Conservation (phyloP, 371 early-diverging fungal genomes). For the Blakeslea trispora region DNA sequence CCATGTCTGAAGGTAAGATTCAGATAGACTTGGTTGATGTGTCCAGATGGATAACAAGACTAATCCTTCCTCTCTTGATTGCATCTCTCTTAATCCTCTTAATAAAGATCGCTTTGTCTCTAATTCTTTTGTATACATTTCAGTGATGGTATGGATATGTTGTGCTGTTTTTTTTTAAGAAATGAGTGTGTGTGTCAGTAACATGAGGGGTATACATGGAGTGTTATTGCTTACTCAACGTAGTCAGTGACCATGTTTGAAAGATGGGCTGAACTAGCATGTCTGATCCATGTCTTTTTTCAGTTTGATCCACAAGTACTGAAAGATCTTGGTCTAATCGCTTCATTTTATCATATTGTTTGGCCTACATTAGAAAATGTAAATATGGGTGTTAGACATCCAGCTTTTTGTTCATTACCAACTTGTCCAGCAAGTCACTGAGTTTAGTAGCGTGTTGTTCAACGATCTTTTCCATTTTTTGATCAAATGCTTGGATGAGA, state of each 20-base stretch:
- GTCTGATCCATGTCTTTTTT: slow-evolving; percentile 18
- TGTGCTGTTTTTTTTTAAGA: no score
- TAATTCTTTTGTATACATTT: slow-evolving; percentile 39
- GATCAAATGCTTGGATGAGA: slow-evolving; percentile 34
- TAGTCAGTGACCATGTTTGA: slow-evolving; percentile 38
- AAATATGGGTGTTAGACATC: no score
- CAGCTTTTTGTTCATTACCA: slow-evolving; percentile 25
- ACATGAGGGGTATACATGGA: no score
- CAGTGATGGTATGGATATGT: slow-evolving; percentile 21
- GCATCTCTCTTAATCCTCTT: slow-evolving; percentile 22
- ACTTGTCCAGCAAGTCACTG: slow-evolving; percentile 24
- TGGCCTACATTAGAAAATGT: slow-evolving; percentile 19
- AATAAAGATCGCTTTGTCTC: slow-evolving; percentile 25
- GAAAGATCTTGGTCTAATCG: slow-evolving; percentile 22
- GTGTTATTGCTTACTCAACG: slow-evolving; percentile 32
- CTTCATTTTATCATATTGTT: slow-evolving; percentile 43
- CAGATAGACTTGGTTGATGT: slow-evolving; percentile 37
- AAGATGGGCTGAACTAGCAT: slow-evolving; percentile 34
- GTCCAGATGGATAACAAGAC: slow-evolving; percentile 44
- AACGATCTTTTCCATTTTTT: slow-evolving; percentile 31
- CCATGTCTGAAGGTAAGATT: slow-evolving; percentile 30
- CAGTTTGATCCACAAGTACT: slow-evolving; percentile 21
- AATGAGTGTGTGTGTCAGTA: no score
- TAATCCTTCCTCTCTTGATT: slow-evolving; percentile 38
- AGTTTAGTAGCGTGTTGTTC: slow-evolving; percentile 26